These are phyloP conservation scores for Exophiala xenobiotica DNA, from an alignment of 2,329 filamentous ascomycete genomes.

Conservation along the genomic window DNA sequence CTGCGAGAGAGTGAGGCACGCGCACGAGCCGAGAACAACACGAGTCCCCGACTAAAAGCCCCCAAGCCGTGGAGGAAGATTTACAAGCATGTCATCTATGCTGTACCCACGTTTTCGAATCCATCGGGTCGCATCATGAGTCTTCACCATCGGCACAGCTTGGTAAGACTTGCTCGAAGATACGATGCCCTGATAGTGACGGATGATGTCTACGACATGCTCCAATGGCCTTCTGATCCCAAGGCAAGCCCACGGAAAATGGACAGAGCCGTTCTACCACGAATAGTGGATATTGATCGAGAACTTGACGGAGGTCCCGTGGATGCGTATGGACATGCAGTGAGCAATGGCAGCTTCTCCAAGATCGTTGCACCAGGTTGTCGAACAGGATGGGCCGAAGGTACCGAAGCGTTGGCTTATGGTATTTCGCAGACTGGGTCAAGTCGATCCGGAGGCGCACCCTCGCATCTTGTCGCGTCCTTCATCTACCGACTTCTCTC, in stretches of 20 bases:
- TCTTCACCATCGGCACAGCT: slow-evolving; percentile 60
- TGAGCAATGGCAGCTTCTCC: slow-evolving; percentile 86
- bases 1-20: slow-evolving; percentile 52
- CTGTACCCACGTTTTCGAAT: slow-evolving; percentile 84
- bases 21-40: slow-evolving; percentile 40
- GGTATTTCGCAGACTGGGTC: slow-evolving; percentile 61
- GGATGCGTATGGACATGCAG: slow-evolving; percentile 71
- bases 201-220: slow-evolving; percentile 92
- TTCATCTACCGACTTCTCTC: slow-evolving; percentile 57
- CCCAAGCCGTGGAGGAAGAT: slow-evolving; percentile 66
- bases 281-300: slow-evolving; percentile 76
- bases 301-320: slow-evolving; percentile 60
- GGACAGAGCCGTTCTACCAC: slow-evolving; percentile 57
- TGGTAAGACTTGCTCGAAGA: slow-evolving; percentile 74
- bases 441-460: slow-evolving; percentile 58
- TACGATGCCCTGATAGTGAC: slow-evolving; percentile 79
- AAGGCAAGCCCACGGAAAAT: slow-evolving; percentile 23
- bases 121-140: slow-evolving; percentile 83
- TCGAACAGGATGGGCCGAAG: slow-evolving; percentile 86
- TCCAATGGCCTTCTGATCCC: slow-evolving; percentile 67
- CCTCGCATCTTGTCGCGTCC: slow-evolving; percentile 59
- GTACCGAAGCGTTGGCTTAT: slow-evolving; percentile 60
- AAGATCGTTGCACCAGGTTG: slow-evolving; percentile 82
- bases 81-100: slow-evolving; percentile 85
- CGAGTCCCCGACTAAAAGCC: slow-evolving; percentile 56